Conservation (phyloP, 371 early-diverging fungal genomes). For the Choanephora cucurbitarum region DNA sequence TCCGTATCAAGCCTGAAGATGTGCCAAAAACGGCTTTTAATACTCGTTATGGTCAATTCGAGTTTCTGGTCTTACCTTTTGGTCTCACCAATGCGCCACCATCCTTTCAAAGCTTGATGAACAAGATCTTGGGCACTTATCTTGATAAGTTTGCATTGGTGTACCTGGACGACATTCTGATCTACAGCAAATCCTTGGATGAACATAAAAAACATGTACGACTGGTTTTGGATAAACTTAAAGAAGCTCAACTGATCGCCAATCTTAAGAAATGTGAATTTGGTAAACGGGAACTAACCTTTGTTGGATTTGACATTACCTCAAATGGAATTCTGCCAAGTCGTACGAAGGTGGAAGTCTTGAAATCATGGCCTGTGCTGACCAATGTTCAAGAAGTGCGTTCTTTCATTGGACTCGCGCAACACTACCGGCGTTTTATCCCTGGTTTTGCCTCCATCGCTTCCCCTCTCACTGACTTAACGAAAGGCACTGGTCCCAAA, state of each 20-base stretch:
- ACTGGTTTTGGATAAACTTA: slow-evolving; percentile 35
- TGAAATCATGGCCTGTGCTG: slow-evolving; percentile 40
- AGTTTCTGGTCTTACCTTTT: slow-evolving; percentile 52
- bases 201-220: slow-evolving; percentile 48
- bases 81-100: slow-evolving; percentile 49
- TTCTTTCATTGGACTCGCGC: slow-evolving; percentile 34
- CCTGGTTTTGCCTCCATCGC: slow-evolving; percentile 36
- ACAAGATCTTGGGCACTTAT: slow-evolving; percentile 28
- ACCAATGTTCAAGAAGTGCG: slow-evolving; percentile 38
- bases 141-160: slow-evolving; percentile 40
- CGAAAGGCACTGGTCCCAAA: slow-evolving; percentile 26
- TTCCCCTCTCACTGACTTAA: slow-evolving; percentile 40
- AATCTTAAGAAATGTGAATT: slow-evolving; percentile 62
- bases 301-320: slow-evolving; percentile 44
- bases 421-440: slow-evolving; percentile 41
- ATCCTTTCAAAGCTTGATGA: slow-evolving; percentile 47
- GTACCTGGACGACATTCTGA: slow-evolving; percentile 63
- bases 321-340: slow-evolving; percentile 28
- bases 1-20: slow-evolving; percentile 22
- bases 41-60: slow-evolving; percentile 39
- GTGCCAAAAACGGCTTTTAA: slow-evolving; percentile 36
- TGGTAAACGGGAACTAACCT: slow-evolving; percentile 30
- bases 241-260: slow-evolving; percentile 29
- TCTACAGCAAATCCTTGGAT: slow-evolving; percentile 45
- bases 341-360: slow-evolving; percentile 27